phyloP scores from a whole-genome alignment of 805 yeast genomes.

The Candida khao-thaluensis region DNA sequence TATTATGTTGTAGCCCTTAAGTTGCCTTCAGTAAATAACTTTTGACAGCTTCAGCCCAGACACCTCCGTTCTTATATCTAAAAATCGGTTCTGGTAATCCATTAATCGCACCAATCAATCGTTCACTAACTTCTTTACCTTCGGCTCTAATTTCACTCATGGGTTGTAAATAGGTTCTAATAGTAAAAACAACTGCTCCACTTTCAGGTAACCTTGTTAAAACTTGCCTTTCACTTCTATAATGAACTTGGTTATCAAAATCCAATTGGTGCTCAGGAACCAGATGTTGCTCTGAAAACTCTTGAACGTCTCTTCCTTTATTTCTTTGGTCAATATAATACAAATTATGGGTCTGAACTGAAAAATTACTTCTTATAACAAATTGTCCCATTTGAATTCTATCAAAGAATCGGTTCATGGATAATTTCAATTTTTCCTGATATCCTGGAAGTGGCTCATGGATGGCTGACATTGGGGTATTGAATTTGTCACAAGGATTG shows the following conservation, averaged over 20 bases:
- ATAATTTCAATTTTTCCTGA: slow-evolving; percentile 34
- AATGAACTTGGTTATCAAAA: slow-evolving; percentile 38
- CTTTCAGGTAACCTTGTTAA: slow-evolving; percentile 39
- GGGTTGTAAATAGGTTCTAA: slow-evolving; percentile 41
- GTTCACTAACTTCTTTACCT: slow-evolving; percentile 41
- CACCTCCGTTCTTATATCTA: slow-evolving; percentile 58
- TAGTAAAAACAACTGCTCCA: slow-evolving; percentile 41
- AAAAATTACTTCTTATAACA: slow-evolving; percentile 41
- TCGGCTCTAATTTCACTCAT: slow-evolving; percentile 31
- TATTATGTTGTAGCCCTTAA: too few species aligned
- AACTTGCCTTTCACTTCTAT: slow-evolving; percentile 43
- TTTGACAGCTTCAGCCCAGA: slow-evolving; percentile 71
- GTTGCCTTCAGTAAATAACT: slow-evolving; percentile 22
- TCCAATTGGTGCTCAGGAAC: slow-evolving; percentile 32
- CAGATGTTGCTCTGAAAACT: slow-evolving; percentile 25
- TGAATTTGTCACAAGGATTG: slow-evolving; percentile 36
- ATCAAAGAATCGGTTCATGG: slow-evolving; percentile 43
- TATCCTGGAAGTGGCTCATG: slow-evolving; percentile 46
- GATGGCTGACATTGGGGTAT: slow-evolving; percentile 35
- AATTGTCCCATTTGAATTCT: slow-evolving; percentile 36
- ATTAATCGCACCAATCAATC: slow-evolving; percentile 60
- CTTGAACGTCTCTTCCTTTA: slow-evolving; percentile 33
- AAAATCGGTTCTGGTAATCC: slow-evolving; percentile 61
- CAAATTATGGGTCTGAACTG: slow-evolving; percentile 38
- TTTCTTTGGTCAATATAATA: slow-evolving; percentile 39